Conservation (phyloP, 2,329 filamentous ascomycete genomes). For the Penicillium sp. region DNA sequence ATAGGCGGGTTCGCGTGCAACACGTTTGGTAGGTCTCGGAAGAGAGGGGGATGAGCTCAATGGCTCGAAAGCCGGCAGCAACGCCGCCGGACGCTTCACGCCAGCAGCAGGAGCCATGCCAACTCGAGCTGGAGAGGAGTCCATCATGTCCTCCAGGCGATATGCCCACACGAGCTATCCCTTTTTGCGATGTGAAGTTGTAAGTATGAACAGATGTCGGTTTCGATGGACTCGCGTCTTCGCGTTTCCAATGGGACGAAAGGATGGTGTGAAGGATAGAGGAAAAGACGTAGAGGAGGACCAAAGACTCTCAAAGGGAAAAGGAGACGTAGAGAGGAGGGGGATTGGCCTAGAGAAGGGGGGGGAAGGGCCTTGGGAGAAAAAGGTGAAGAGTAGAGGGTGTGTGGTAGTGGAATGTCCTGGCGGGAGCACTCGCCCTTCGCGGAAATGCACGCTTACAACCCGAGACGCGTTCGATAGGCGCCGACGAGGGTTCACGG, state of each 20-base stretch:
- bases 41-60: constrained; percentile 56
- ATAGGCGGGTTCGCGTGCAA: constrained; percentile 63
- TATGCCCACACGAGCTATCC: constrained; percentile 22
- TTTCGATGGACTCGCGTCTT: constrained; percentile 36
- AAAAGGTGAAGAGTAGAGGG: constrained; percentile 25
- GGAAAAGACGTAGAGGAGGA: constrained; percentile 22
- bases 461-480: constrained; percentile 49
- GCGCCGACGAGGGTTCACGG: constrained; percentile 45
- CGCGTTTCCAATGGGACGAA: constrained; percentile 22
- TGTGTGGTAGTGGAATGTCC: constrained; percentile 45
- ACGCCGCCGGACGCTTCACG: constrained; percentile 54
- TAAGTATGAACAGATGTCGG: constrained; percentile 30
- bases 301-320: constrained; percentile 16
- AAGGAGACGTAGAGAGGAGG: constrained; percentile 32
- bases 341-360: constrained; percentile 30
- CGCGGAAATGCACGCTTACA: constrained; percentile 51
- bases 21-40: constrained; percentile 55
- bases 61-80: constrained; percentile 58
- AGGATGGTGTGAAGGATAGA: constrained; percentile 22
- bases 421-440: constrained; percentile 43
- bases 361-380: constrained; percentile 32
- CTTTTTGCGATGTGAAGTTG: constrained; percentile 14
- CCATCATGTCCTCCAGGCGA: constrained; percentile 39
- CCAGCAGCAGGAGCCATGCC: constrained; percentile 45
- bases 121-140: constrained; percentile 49